Percentiles rank a stretch among this genome's conserved stretches.
Evolutionary conservation across 2,329 filamentous ascomycete genomes (phyloP).

Genomic region (Alternaria sp.): DNA sequence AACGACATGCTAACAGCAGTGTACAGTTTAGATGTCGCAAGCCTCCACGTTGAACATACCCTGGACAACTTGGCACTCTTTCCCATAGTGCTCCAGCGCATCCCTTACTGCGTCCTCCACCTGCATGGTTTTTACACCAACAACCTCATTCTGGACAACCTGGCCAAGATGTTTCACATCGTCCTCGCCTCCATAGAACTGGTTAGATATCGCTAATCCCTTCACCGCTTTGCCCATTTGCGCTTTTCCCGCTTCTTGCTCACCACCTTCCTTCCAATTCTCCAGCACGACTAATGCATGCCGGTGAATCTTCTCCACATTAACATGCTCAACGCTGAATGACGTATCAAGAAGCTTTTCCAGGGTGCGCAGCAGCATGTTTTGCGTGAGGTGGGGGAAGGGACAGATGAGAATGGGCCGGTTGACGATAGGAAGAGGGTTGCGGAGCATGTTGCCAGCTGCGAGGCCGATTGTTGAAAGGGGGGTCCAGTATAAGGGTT

Average conservation of each 20-base stretch:
- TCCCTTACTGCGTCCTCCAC: constrained; percentile 42
- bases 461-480: constrained; percentile 36
- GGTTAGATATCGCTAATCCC: constrained; percentile 40
- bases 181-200: constrained; percentile 45
- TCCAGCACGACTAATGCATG: constrained; percentile 39
- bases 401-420: constrained; percentile 42
- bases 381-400: constrained; percentile 38
- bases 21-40: constrained; percentile 28
- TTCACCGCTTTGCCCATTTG: constrained; percentile 30
- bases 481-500: constrained; percentile 45
- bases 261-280: constrained; percentile 27
- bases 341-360: constrained; percentile 29
- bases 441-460: constrained; percentile 41
- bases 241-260: neutral
- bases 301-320: constrained; percentile 41
- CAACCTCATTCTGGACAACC: constrained; percentile 40
- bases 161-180: constrained; percentile 34
- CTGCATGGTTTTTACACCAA: constrained; percentile 37
- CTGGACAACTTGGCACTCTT: constrained; percentile 37
- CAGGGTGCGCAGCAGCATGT: constrained; percentile 34
- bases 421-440: constrained; percentile 34
- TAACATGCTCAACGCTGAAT: constrained; percentile 38
- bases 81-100: constrained; percentile 35
- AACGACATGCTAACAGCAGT: neutral
- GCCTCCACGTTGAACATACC: constrained; percentile 41